phyloP scores from a whole-genome alignment of 805 yeast genomes.

The Sugiyamaella smithiae region DNA sequence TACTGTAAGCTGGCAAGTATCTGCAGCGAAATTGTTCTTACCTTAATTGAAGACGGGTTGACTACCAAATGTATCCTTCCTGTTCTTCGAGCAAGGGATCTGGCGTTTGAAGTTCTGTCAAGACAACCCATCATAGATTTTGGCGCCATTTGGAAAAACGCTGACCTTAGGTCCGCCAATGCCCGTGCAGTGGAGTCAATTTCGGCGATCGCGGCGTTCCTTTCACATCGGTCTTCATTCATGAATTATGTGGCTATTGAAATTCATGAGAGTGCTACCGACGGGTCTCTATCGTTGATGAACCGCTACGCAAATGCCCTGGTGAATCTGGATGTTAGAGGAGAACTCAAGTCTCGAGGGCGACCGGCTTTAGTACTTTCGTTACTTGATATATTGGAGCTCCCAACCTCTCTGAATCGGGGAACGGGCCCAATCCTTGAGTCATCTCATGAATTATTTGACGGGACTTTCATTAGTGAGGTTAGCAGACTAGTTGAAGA shows the following conservation, averaged over 20 bases:
- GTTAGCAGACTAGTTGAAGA: slow-evolving; percentile 11
- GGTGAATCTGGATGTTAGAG: slow-evolving; percentile 40
- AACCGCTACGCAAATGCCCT: slow-evolving; percentile 52
- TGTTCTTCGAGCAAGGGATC: slow-evolving; percentile 49
- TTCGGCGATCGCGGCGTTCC: slow-evolving; percentile 43
- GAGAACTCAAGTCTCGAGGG: not conserved
- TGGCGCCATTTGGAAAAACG: not conserved
- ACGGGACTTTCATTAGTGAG: not conserved
- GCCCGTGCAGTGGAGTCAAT: not conserved
- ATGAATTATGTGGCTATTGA: slow-evolving; percentile 69
- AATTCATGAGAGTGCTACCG: slow-evolving; percentile 53
- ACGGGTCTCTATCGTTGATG: slow-evolving; percentile 50
- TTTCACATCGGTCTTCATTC: slow-evolving; percentile 56
- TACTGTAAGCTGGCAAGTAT: slow-evolving; percentile 58
- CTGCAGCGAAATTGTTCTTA: slow-evolving; percentile 59
- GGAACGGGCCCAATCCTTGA: too few species aligned
- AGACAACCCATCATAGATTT: slow-evolving; percentile 53
- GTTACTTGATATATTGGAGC: slow-evolving; percentile 68
- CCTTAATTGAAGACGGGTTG: slow-evolving; percentile 54
- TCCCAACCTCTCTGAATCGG: slow-evolving; percentile 23
- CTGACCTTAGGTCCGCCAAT: not conserved
- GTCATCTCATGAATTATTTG: slow-evolving; percentile 3
- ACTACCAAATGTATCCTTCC: slow-evolving; percentile 52
- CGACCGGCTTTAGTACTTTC: slow-evolving; percentile 61
- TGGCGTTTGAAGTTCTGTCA: slow-evolving; percentile 51